Conservation (phyloP, 257 asterid species). For the Penstemon barbatus region DNA sequence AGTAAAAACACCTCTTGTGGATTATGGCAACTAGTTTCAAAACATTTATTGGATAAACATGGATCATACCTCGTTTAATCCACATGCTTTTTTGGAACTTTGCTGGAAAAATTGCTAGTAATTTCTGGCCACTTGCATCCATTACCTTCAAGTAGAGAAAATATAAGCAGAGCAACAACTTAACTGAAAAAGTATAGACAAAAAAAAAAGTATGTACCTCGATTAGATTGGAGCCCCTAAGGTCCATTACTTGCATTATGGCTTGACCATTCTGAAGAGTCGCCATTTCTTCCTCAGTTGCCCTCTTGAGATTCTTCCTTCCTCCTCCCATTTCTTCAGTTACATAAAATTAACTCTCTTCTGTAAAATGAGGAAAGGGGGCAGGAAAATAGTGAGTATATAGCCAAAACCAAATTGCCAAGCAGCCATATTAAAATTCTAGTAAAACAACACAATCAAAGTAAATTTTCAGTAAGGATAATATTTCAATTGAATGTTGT, state of each 20-base stretch:
- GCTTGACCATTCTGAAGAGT: conserved; percentile 58
- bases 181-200: background rate
- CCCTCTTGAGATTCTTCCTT: conserved; percentile 88
- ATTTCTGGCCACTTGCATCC: conserved; percentile 65
- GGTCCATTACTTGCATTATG: conserved; percentile 76
- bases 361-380: conserved; percentile 10
- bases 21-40: too few relatives aligned
- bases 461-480: too few relatives aligned
- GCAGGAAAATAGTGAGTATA: background rate
- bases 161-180: conserved; percentile 4
- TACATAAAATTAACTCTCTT: conserved; percentile 2
- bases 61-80: conserved; percentile 75
- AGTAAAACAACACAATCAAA: too few relatives aligned
- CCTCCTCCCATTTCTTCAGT: conserved; percentile 63
- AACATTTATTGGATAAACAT: background rate
- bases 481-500: too few relatives aligned
- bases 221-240: conserved; percentile 78
- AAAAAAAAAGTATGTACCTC: conserved; percentile 45
- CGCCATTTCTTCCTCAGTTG: conserved; percentile 46
- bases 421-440: too few relatives aligned
- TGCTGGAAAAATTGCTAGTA: conserved; percentile 80
- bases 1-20: background rate
- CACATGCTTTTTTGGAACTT: conserved; percentile 93
- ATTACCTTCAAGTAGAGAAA: conserved; percentile 50
- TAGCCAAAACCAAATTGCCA: background rate